Base-by-base conservation (phyloP, 257 asterid species). In the Gentiana macrophylla region DNA sequence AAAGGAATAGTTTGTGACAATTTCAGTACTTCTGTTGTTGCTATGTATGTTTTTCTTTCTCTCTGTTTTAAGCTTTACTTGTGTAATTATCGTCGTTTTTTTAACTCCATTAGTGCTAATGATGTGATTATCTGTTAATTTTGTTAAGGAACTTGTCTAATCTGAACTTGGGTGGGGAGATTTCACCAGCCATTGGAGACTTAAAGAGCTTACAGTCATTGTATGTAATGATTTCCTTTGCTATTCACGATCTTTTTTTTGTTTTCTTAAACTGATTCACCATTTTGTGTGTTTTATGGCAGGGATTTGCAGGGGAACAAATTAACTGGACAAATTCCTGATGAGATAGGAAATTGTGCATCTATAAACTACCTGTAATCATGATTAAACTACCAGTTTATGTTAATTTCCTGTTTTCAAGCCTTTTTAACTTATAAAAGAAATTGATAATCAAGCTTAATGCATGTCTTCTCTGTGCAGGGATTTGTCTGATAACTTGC, bases 281-380 rank as follows among this genome's bases (percentile, higher is more conserved):
- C 12, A 11, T 12, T 55, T 32, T 38, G 9, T 56, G 4, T 41
- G 4, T 47, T 2, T 37, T 48, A 12, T 59, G 50, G 51, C 85
- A 92, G 99, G 38, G 99, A 92, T 61, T 84, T 92, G 55, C 91
- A 81, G 61, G 99, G 95, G 12, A 92, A 92, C 80, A 80, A 81
- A 49, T 70, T 92, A 59, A 83, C 91, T 10, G 95, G 99, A 48
- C 97, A 85, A 70, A 76, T 92, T 56, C 99, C 99, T 1, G 99
- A 88, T 52, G 95, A 92, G 78, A 83, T 92, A 12, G 95, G 95
- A 61, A 75, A 80, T 71, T 92, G 97, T 50, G 67, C 76, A 62
- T 80, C 89, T 0, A 68, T 92, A 52, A 55, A 58, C 34, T 76
- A 77, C 36, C 63, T 92, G 99, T 92, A 74, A 73, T 75, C 50